A percentile compares a stretch with the other conserved stretches of the same genome.
phyloP scores from a whole-genome alignment of 495 filamentous ascomycete species.

The Podospora didyma region DNA sequence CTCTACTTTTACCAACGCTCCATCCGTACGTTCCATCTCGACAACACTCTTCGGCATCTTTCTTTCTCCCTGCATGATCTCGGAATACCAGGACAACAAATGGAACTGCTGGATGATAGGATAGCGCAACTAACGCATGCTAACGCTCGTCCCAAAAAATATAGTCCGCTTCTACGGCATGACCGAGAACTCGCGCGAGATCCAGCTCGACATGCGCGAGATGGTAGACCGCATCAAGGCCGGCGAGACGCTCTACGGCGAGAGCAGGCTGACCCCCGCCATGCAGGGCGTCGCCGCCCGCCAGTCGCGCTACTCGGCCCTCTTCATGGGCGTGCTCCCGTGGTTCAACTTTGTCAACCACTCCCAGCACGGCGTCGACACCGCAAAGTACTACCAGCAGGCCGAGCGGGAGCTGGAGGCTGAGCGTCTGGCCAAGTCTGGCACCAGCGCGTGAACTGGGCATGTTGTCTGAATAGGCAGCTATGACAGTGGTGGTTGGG shows the following conservation, averaged over 20 bases:
- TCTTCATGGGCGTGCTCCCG: constrained; percentile 78
- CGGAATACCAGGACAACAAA: too few species aligned
- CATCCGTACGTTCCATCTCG: constrained; percentile 38
- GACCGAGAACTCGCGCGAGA: constrained; percentile 83
- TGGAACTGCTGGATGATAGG: not conserved
- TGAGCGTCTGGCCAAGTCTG: constrained; percentile 44
- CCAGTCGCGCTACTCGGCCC: constrained; percentile 84
- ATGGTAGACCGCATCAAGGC: constrained; percentile 94
- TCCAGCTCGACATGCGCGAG: constrained; percentile 95
- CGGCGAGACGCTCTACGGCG: constrained; percentile 87
- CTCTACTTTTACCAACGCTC: constrained; percentile 75
- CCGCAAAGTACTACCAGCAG: constrained; percentile 94
- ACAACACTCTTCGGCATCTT: not conserved
- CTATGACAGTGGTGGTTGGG: too few species aligned
- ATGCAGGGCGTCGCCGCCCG: constrained; percentile 90
- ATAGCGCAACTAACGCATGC: not conserved
- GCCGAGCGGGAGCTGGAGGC: constrained; percentile 92
- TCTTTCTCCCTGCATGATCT: not conserved
- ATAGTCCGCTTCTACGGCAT: constrained; percentile 90
- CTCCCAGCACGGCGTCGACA: constrained; percentile 94
- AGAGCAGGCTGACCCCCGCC: constrained; percentile 69
- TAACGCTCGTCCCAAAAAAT: constrained; percentile 1
- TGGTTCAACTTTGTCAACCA: constrained; percentile 99
- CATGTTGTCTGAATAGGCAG: too few species aligned
- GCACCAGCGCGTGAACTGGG: too few species aligned